Conservation (phyloP, 371 early-diverging fungal genomes). For the Mortierella sp. region DNA sequence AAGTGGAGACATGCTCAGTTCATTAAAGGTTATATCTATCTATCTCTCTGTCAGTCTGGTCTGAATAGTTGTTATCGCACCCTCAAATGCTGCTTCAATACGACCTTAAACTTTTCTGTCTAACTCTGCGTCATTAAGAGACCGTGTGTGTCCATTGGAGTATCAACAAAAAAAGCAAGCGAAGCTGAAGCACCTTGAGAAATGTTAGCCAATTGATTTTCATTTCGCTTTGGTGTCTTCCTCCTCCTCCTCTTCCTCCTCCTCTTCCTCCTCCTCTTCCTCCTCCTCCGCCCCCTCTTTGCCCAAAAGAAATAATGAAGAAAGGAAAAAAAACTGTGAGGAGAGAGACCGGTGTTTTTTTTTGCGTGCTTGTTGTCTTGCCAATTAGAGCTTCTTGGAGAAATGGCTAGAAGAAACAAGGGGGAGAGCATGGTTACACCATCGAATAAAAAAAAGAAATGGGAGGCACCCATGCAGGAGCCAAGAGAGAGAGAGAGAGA, state of each 20-base stretch:
- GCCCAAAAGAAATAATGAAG: background rate
- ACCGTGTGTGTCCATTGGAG: background rate
- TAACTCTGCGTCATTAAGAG: background rate
- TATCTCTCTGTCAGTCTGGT: too few relatives aligned
- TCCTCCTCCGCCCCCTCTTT: background rate
- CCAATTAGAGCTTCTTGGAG: background rate
- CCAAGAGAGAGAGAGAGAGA: background rate
- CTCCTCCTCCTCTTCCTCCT: too few relatives aligned
- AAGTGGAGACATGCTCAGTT: background rate
- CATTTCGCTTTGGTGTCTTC: background rate
- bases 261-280: too few relatives aligned
- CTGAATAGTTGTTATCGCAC: too few relatives aligned
- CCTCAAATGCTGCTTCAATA: too few relatives aligned
- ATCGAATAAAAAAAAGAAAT: slow-evolving; percentile 3
- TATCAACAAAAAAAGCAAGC: background rate
- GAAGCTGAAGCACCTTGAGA: background rate
- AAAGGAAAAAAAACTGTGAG: background rate
- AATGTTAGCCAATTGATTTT: background rate
- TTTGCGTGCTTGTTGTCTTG: background rate
- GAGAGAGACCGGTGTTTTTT: background rate
- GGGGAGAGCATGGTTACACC: slow-evolving; percentile 9
- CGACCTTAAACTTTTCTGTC: background rate
- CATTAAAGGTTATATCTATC: background rate
- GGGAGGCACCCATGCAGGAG: slow-evolving; percentile 2
- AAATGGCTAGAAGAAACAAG: background rate